Percentiles rank a stretch among this genome's conserved stretches.
phyloP scores from a whole-genome alignment of 441 rosid genomes.

The Dalechampia spathulata region DNA sequence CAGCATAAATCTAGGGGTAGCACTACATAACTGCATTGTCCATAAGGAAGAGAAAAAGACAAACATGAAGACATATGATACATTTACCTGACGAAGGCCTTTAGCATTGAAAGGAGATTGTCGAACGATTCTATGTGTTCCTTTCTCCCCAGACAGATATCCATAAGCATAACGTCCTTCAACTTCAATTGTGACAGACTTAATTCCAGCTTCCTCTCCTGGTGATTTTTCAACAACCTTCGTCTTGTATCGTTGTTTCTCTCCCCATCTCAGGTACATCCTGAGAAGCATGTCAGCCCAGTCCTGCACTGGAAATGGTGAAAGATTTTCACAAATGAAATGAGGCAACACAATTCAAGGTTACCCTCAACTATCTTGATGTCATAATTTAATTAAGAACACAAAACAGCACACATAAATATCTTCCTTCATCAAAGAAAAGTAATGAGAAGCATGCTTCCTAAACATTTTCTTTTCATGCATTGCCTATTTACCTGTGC shows the following conservation, averaged over 20 bases:
- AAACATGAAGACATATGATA: not conserved
- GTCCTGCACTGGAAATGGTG: slow-evolving; percentile 79
- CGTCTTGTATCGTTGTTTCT: slow-evolving; percentile 82
- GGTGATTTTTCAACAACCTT: slow-evolving; percentile 78
- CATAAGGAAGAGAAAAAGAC: not conserved
- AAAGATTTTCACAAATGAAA: slow-evolving; percentile 26
- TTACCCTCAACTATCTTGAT: not conserved
- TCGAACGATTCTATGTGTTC: slow-evolving; percentile 87
- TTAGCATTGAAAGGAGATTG: slow-evolving; percentile 98
- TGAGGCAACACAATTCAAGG: not conserved
- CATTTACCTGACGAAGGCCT: slow-evolving; percentile 88
- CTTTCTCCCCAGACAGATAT: slow-evolving; percentile 88
- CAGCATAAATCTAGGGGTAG: not conserved
- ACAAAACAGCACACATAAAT: too few species aligned
- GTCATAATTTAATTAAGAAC: not conserved
- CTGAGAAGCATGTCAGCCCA: slow-evolving; percentile 98
- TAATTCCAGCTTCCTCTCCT: slow-evolving; percentile 98
- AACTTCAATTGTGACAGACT: slow-evolving; percentile 79
- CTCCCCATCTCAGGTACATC: slow-evolving; percentile 98
- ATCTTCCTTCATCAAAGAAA: too few species aligned
- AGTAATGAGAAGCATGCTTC: not conserved
- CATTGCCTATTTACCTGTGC: slow-evolving; percentile 63
- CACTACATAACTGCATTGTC: not conserved
- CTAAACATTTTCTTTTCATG: not conserved
- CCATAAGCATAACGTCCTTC: slow-evolving; percentile 93